Evolutionary conservation across 2,329 filamentous ascomycete species (phyloP), one percentile per base, ranked within the genome.

Genomic region (Talaromyces sp.): DNA sequence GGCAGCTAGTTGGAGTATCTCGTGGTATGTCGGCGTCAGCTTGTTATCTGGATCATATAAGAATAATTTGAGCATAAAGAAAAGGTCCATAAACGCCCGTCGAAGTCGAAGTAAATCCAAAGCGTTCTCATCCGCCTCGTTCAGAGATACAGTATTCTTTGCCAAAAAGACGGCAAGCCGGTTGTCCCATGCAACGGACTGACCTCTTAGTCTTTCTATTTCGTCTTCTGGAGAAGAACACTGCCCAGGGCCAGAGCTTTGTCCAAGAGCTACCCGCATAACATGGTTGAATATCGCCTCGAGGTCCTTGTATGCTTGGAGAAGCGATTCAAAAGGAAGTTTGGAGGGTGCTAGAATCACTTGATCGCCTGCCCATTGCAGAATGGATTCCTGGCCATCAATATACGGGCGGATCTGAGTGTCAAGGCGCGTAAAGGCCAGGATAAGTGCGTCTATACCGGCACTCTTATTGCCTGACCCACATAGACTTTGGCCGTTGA

Each of bases 341-440:
- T 16, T 31, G 18, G 50, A 50, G 2, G 60, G 44, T 30, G 30
- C n/a, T 28, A 50, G 6, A 18, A 33, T 36, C 27, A 53, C 42
- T 36, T 53, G 47, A 59, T 51, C 57, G 9, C 51, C 28, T n/a
- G 42, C 23, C 61, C 61, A 62, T 30, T 62, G 56, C 5, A 59
- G 6, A 30, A 62, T 23, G n/a, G 52, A 33, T 33, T 62, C 57
- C 33, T 62, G 61, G 3, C 61, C 61, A 2, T 28, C 33, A 14
- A 62, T 10, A 23, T 62, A 62, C 1, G 61, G 61, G 5, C 61
- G 61, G 31, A 62, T 59, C 31, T 62, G 61, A 1, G 61, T 59
- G 42, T 62, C 61, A 12, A 62, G 42, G 28, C 18, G 40, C 2
- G 52, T 30, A 23, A 62, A 62, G 3, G 52, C 50, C 8, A 62